Conservation (phyloP, 192 early-diverging fungal species). For the Cetraspora pellucida region DNA sequence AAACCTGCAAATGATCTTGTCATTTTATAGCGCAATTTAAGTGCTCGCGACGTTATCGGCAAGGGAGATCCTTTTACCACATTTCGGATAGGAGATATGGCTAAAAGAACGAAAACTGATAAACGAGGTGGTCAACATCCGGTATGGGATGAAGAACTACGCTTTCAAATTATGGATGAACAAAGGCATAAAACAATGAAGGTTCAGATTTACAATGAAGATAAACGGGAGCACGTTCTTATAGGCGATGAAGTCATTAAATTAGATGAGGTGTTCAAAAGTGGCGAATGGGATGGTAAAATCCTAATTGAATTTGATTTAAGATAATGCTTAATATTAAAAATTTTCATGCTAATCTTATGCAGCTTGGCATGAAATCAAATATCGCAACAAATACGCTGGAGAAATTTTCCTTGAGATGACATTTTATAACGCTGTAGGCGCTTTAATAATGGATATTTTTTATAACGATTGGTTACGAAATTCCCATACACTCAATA, state of each 20-base stretch:
- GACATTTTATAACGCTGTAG: constrained; percentile 29
- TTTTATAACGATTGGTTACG: no score
- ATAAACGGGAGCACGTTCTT: constrained; percentile 54
- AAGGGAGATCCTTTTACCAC: constrained; percentile 60
- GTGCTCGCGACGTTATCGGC: constrained; percentile 45
- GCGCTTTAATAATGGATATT: background rate
- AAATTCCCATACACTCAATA: background rate
- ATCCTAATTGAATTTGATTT: background rate
- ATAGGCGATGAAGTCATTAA: constrained; percentile 57
- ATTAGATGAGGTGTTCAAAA: constrained; percentile 49
- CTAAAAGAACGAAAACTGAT: constrained; percentile 51
- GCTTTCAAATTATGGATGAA: constrained; percentile 8
- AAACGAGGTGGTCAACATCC: constrained; percentile 61
- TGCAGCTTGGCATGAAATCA: constrained; percentile 16
- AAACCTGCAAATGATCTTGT: constrained; percentile 12
- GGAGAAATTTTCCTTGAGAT: constrained; percentile 30
- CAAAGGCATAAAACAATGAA: constrained; percentile 12
- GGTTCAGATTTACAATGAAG: constrained; percentile 44
- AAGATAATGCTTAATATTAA: background rate
- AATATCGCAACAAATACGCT: constrained; percentile 6
- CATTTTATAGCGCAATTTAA: constrained; percentile 42
- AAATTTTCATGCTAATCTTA: background rate
- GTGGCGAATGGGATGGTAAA: constrained; percentile 59
- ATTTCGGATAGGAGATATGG: constrained; percentile 50
- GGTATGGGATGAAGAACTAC: constrained; percentile 60